Percentiles rank a stretch among this genome's conserved stretches.
These are phyloP conservation scores for Albatrellus sp. DNA, from an alignment of 1,284 basidiomycete species.

Conservation along the genomic window DNA sequence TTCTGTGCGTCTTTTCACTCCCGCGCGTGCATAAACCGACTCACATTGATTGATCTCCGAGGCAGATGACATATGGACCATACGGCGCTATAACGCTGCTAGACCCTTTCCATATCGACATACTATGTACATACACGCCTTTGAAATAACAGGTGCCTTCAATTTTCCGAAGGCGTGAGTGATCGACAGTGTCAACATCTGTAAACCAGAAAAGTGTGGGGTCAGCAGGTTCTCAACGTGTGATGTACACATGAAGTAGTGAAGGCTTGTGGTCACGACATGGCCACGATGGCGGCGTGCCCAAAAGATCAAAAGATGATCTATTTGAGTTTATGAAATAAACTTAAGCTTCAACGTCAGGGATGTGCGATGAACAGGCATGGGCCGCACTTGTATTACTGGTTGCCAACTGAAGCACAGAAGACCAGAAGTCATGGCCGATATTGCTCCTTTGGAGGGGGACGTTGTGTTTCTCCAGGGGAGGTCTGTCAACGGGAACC, in stretches of 20 bases:
- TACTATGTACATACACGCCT: not conserved
- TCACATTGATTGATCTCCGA: conserved; percentile 4
- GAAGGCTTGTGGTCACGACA: conserved; percentile 6
- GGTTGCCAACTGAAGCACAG: not conserved
- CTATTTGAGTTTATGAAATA: conserved; percentile 12
- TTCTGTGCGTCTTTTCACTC: conserved; percentile 15
- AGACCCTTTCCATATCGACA: not conserved
- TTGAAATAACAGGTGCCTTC: conserved; percentile 7
- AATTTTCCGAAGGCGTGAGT: conserved; percentile 11
- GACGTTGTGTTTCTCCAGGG: not conserved
- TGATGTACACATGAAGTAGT: not conserved
- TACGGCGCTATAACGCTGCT: not conserved
- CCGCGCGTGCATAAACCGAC: conserved; percentile 10
- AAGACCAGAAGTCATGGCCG: not conserved
- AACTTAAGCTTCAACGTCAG: conserved; percentile 5
- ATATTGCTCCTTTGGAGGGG: not conserved
- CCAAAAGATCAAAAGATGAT: conserved; percentile 9
- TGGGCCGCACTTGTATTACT: conserved; percentile 2
- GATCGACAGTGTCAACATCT: conserved; percentile 9
- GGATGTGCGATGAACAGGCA: conserved; percentile 7
- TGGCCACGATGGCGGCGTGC: conserved; percentile 2
- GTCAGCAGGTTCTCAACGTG: too few relatives aligned
- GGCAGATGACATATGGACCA: not conserved
- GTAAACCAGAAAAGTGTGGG: too few relatives aligned
- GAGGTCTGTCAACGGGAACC: not conserved